Evolutionary conservation across 768 basidiomycete genomes (phyloP).

Genomic region (Lepiota venenata): DNA sequence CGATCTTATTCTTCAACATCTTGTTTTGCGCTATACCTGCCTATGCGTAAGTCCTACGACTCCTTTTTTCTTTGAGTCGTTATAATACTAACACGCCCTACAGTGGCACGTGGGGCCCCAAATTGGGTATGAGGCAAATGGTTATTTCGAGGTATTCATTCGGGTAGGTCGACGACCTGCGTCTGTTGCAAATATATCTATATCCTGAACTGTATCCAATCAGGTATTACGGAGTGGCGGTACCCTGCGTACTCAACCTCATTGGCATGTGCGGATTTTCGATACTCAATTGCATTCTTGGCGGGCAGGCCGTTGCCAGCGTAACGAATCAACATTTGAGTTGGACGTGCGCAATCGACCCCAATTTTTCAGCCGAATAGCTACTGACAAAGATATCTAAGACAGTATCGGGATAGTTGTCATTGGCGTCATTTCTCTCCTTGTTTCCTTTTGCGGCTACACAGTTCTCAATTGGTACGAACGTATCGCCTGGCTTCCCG

Average conservation of each 20-base stretch:
- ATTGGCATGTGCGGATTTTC: slow-evolving; percentile 54
- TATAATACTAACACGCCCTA: not conserved
- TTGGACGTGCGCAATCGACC: slow-evolving; percentile 25
- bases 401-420: slow-evolving; percentile 79
- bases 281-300: slow-evolving; percentile 60
- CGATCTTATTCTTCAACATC: slow-evolving; percentile 67
- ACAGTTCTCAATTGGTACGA: slow-evolving; percentile 61
- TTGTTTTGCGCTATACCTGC: slow-evolving; percentile 56
- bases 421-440: slow-evolving; percentile 62
- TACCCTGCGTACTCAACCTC: slow-evolving; percentile 47
- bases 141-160: slow-evolving; percentile 52
- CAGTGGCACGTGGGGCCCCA: slow-evolving; percentile 67
- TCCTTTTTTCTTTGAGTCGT: not conserved
- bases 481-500: slow-evolving; percentile 72
- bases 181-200: not conserved
- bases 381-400: not conserved
- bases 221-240: slow-evolving; percentile 47
- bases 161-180: slow-evolving; percentile 21
- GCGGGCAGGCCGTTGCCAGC: slow-evolving; percentile 39
- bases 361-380: not conserved
- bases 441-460: slow-evolving; percentile 61
- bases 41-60: slow-evolving; percentile 43
- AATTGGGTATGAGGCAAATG: slow-evolving; percentile 85
- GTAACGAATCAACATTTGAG: slow-evolving; percentile 24
- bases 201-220: not conserved